Percentiles rank a stretch among this genome's conserved stretches.
Evolutionary conservation across 805 yeast genomes (phyloP).

Genomic region (Candida silvicultrix): DNA sequence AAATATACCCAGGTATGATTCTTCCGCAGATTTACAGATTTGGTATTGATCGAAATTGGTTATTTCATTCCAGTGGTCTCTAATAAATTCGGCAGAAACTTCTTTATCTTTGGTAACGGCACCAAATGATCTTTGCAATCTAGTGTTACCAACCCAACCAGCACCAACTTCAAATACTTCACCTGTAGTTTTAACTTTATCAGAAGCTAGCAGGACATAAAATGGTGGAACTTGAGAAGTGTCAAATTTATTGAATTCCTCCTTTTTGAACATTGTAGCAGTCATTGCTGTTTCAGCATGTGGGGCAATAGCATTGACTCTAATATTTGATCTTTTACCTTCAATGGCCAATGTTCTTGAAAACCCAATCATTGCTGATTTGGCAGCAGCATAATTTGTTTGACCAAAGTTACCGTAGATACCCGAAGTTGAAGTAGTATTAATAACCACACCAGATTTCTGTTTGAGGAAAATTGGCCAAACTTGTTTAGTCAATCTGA

Average conservation of each 20-base stretch:
- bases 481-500: constrained; percentile 74
- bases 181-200: constrained; percentile 64
- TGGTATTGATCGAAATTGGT: constrained; percentile 54
- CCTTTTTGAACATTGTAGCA: constrained; percentile 70
- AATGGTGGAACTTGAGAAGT: constrained; percentile 90
- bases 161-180: constrained; percentile 90
- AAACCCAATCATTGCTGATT: constrained; percentile 81
- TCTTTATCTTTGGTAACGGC: constrained; percentile 44
- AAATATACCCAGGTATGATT: constrained; percentile 75
- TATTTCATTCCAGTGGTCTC: constrained; percentile 60
- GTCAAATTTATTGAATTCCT: constrained; percentile 77
- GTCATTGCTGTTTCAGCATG: constrained; percentile 99
- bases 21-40: constrained; percentile 58
- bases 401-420: constrained; percentile 98
- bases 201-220: constrained; percentile 72
- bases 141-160: constrained; percentile 92
- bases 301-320: constrained; percentile 85
- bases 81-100: constrained; percentile 61
- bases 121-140: constrained; percentile 94
- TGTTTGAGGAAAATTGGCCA: constrained; percentile 87
- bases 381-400: constrained; percentile 92
- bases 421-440: constrained; percentile 93
- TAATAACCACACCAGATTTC: constrained; percentile 74
- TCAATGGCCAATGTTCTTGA: constrained; percentile 85
- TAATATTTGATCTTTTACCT: constrained; percentile 74